phyloP scores from a whole-genome alignment of 2,329 filamentous ascomycete species.

The Mycogone perniciosa region DNA sequence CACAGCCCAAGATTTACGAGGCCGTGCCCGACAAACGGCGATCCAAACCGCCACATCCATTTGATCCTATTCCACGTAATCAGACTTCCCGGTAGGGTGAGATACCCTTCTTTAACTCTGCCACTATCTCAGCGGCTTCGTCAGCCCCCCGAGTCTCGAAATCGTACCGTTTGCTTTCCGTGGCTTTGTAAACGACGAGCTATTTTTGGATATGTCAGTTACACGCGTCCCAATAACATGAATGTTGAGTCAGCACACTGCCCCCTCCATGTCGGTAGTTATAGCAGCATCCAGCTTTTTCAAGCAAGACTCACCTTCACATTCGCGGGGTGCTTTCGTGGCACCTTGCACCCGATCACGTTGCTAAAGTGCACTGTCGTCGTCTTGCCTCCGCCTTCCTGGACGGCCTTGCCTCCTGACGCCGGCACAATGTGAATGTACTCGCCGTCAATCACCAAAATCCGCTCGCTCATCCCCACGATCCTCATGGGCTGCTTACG shows the following conservation, averaged over 20 bases:
- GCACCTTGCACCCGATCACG: constrained; percentile 76
- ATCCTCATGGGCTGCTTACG: constrained; percentile 79
- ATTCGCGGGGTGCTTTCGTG: constrained; percentile 70
- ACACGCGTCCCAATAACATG: neutral
- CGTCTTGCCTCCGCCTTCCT: constrained; percentile 60
- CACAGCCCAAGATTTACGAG: neutral
- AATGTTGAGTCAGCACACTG: constrained; percentile 5
- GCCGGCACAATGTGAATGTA: constrained; percentile 80
- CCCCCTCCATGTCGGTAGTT: neutral
- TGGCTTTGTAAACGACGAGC: constrained; percentile 67
- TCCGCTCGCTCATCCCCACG: constrained; percentile 66
- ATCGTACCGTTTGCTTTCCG: constrained; percentile 75
- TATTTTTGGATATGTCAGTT: constrained; percentile 25
- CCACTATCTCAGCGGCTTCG: constrained; percentile 73
- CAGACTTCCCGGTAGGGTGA: constrained; percentile 54
- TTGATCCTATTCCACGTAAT: neutral
- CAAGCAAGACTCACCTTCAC: constrained; percentile 56
- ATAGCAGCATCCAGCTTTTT: neutral
- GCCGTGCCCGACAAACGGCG: neutral
- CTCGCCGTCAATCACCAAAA: constrained; percentile 75
- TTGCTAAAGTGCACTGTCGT: constrained; percentile 79
- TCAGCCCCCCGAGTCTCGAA: constrained; percentile 69
- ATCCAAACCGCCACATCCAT: neutral
- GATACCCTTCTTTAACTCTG: constrained; percentile 70
- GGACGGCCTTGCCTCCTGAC: constrained; percentile 57